Evolutionary conservation across 2,329 filamentous ascomycete species (phyloP).

Genomic region (Thelonectria blattea): DNA sequence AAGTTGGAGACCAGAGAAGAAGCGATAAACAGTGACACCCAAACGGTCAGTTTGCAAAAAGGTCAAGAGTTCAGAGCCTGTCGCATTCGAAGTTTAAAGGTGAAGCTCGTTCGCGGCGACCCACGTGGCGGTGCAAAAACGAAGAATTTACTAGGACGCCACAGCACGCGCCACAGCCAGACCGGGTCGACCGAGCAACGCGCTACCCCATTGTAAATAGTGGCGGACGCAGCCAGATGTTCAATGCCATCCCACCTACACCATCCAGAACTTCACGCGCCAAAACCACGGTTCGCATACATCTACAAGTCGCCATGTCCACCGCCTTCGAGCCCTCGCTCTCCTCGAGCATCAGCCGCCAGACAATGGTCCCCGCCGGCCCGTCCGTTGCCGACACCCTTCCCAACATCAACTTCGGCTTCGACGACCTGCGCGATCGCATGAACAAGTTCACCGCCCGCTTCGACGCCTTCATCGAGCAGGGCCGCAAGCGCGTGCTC

Average conservation of each 20-base stretch:
- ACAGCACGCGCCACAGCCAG: slow-evolving; percentile 24
- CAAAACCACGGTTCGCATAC: neutral
- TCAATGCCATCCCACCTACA: neutral
- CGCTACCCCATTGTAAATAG: slow-evolving; percentile 32
- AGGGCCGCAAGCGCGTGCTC: slow-evolving; percentile 84
- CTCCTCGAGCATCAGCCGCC: slow-evolving; percentile 66
- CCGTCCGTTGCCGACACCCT: slow-evolving; percentile 78
- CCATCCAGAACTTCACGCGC: slow-evolving; percentile 10
- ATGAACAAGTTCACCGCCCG: slow-evolving; percentile 91
- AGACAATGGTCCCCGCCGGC: slow-evolving; percentile 62
- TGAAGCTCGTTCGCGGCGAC: slow-evolving; percentile 32
- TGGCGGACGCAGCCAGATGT: neutral
- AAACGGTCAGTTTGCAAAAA: slow-evolving; percentile 7
- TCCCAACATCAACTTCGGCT: slow-evolving; percentile 92
- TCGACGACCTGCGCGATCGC: slow-evolving; percentile 91
- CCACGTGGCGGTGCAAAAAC: slow-evolving; percentile 37
- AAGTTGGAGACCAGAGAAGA: slow-evolving; percentile 1
- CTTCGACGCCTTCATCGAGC: slow-evolving; percentile 94
- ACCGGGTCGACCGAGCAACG: slow-evolving; percentile 42
- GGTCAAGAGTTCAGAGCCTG: neutral
- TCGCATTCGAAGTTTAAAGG: slow-evolving; percentile 15
- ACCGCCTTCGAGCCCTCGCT: slow-evolving; percentile 72
- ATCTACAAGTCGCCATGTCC: slow-evolving; percentile 49
- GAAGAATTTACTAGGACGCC: slow-evolving; percentile 26
- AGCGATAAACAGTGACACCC: slow-evolving; percentile 10